A percentile compares a stretch with the other conserved stretches of the same genome.
phyloP scores from a whole-genome alignment of 2,329 filamentous ascomycete genomes.

The Fusarium pininemorale region DNA sequence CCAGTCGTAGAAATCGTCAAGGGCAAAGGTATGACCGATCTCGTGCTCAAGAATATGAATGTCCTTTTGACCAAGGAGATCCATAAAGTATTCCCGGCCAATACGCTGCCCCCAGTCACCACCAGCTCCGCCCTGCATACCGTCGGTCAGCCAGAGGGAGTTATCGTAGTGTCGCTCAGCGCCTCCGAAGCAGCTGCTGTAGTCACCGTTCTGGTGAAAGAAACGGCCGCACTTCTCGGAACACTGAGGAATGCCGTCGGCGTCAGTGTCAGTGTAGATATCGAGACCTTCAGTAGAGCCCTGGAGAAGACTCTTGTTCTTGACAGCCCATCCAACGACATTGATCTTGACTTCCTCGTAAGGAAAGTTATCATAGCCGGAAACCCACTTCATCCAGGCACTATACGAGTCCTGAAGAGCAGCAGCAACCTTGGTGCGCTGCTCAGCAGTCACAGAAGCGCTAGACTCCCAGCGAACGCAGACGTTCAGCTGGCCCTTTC shows the following conservation, averaged over 20 bases:
- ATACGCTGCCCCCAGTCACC: constrained; percentile 59
- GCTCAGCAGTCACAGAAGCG: constrained; percentile 48
- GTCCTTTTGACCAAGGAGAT: constrained; percentile 47
- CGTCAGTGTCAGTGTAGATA: constrained; percentile 54
- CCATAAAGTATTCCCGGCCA: constrained; percentile 55
- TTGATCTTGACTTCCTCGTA: constrained; percentile 50
- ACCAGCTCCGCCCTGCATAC: constrained; percentile 54
- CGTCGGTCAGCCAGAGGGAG: constrained; percentile 59
- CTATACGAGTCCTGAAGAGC: constrained; percentile 49
- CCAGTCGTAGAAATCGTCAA: constrained; percentile 56
- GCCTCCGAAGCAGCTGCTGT: constrained; percentile 48
- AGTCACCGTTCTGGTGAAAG: constrained; percentile 56
- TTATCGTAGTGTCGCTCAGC: constrained; percentile 54
- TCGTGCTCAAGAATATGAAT: constrained; percentile 59
- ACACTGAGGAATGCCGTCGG: constrained; percentile 54
- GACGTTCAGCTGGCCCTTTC: constrained; percentile 43
- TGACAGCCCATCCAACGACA: constrained; percentile 56
- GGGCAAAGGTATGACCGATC: constrained; percentile 55
- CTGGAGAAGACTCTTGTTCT: constrained; percentile 48
- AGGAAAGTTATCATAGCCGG: constrained; percentile 56
- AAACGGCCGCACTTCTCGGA: constrained; percentile 52
- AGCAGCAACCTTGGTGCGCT: constrained; percentile 49
- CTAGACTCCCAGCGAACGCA: constrained; percentile 57
- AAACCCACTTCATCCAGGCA: constrained; percentile 54
- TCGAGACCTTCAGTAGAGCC: constrained; percentile 50